Percentiles rank a stretch among this genome's conserved stretches.
These are phyloP conservation scores for Tetracentron sinense DNA, from an alignment of 164 flowering plant genomes.

Conservation along the genomic window DNA sequence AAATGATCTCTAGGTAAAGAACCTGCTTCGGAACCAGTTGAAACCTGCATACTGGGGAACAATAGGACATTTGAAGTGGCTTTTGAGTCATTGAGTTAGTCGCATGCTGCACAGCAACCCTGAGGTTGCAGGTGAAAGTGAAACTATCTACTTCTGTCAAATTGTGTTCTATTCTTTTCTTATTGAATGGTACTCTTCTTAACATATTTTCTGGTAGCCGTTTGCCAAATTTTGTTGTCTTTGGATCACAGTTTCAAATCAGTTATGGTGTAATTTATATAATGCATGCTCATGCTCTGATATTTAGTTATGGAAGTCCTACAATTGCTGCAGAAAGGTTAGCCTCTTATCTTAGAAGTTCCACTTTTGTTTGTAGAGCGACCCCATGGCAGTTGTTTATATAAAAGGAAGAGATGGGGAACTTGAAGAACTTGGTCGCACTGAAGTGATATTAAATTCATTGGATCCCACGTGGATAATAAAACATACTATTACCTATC, in stretches of 20 bases:
- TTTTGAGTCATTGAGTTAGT: background rate
- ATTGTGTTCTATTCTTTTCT: background rate
- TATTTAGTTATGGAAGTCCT: constrained; percentile 1
- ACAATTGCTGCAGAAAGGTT: background rate
- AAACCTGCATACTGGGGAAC: background rate
- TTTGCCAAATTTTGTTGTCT: background rate
- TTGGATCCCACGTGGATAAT: constrained; percentile 70
- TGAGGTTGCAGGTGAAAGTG: background rate
- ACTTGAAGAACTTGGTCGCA: constrained; percentile 70
- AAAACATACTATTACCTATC: constrained; percentile 47
- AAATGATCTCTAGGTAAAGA: background rate
- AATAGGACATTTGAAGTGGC: background rate
- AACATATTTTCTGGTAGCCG: background rate
- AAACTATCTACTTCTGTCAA: background rate
- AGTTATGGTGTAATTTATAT: background rate
- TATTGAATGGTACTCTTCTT: background rate
- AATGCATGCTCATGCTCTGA: background rate
- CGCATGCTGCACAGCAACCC: background rate
- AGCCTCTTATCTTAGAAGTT: constrained; percentile 1
- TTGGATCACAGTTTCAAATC: background rate
- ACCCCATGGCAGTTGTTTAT: constrained; percentile 70
- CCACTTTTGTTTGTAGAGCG: constrained; percentile 55
- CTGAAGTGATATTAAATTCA: constrained; percentile 76
- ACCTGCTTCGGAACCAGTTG: background rate
- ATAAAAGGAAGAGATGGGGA: constrained; percentile 64